Percentiles rank a stretch among this genome's conserved stretches.
Conservation (phyloP, 495 filamentous ascomycete species). For the Annulohypoxylon nitens region DNA sequence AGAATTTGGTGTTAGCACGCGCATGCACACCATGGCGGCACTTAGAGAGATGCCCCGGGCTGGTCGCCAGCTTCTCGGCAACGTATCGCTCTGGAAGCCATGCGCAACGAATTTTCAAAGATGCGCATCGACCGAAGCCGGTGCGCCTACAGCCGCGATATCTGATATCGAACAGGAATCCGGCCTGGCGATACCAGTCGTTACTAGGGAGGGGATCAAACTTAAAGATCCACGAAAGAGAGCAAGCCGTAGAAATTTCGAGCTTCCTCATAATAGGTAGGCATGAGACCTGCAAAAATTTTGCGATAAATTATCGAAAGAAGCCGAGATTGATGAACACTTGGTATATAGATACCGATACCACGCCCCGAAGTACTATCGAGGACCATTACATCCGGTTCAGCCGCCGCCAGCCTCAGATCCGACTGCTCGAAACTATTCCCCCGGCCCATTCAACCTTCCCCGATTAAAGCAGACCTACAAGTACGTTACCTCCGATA, state of each 20-base stretch:
- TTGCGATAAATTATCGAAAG: not conserved
- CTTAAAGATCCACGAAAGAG: slow-evolving; percentile 59
- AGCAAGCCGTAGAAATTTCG: slow-evolving; percentile 56
- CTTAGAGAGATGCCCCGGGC: slow-evolving; percentile 48
- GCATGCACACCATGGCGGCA: slow-evolving; percentile 42
- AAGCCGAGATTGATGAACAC: slow-evolving; percentile 26
- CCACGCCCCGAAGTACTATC: slow-evolving; percentile 90
- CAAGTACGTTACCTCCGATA: slow-evolving; percentile 79
- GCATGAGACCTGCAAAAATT: not conserved
- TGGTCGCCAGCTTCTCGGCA: slow-evolving; percentile 41
- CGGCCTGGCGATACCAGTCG: slow-evolving; percentile 50
- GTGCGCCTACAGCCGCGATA: slow-evolving; percentile 38
- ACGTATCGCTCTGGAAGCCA: slow-evolving; percentile 39
- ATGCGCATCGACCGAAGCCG: slow-evolving; percentile 56
- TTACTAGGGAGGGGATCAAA: slow-evolving; percentile 52
- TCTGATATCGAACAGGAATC: slow-evolving; percentile 58
- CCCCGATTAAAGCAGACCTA: slow-evolving; percentile 93
- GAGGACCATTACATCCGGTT: slow-evolving; percentile 92
- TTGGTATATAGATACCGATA: slow-evolving; percentile 82
- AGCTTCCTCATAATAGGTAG: slow-evolving; percentile 58
- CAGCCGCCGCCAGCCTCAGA: slow-evolving; percentile 86
- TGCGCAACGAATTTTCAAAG: slow-evolving; percentile 47
- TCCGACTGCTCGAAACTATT: slow-evolving; percentile 86
- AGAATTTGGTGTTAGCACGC: slow-evolving; percentile 19
- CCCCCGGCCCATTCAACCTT: slow-evolving; percentile 92